Base-by-base conservation (phyloP, 805 yeast genomes). In the Cyberlindnera euphorbiae region DNA sequence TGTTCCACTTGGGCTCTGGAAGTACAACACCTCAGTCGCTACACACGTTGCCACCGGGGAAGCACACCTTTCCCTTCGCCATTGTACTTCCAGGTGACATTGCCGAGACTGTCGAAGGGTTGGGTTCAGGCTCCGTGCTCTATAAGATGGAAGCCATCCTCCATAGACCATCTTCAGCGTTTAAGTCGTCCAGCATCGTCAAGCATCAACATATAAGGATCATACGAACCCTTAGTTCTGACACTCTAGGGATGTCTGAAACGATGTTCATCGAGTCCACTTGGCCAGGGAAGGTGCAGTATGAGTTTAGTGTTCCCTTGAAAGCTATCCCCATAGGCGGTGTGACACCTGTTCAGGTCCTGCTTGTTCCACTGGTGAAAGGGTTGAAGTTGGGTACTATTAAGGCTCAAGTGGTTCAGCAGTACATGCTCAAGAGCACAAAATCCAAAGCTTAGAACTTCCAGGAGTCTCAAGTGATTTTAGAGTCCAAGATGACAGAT, bases 231-330 rank as follows among this genome's bases (percentile, higher is more conserved):
- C 63, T 89, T 42, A 76, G 93, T 7, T 67, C 83, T 1, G 96
- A 89, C 57, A 73, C 88, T 8, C 69, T 85, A 11, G 49, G 62
- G 8, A 66, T 82, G 26, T 69, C 86, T 0, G 96, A 89, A 56
- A 84, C 95, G 2, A 81, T 88, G 47, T 84, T 88, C 1, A 89
- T 89, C 25, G 95, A 86, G 38, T 87, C 87, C 52, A 82, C 87
- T 3, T 86, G 95, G 94, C 90, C 94, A 3, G 68, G 75, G 33
- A 87, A 87, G 55, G 79, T 89, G 30, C 96, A 89, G 57, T 89
- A 89, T 58, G 78, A 85, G n/a, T 75, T 89, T 37, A 78, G 80
- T 37, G 77, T 86, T 4, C 96, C 97, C 0, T 72, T 86, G 18
- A 78, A 81, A 47, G 95, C 96, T 0, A 75, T 86, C 8, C 87